Percentiles rank a stretch among this genome's conserved stretches.
Evolutionary conservation across 805 yeast genomes (phyloP).

Genomic region (Pichia scutulata): DNA sequence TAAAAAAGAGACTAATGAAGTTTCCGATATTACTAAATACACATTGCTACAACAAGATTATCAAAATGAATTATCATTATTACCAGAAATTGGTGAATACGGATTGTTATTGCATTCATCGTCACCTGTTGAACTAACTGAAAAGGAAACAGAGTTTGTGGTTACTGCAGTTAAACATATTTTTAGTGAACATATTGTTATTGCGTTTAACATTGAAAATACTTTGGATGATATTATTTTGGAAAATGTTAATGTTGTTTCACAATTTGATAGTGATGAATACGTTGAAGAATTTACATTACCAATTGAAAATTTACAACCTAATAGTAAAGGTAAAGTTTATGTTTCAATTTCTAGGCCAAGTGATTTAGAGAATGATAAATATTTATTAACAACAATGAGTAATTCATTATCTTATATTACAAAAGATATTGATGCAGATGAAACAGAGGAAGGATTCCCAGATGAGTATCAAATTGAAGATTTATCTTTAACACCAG

Average conservation of each 20-base stretch:
- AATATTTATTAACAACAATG: slow-evolving; percentile 36
- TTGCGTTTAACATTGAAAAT: slow-evolving; percentile 80
- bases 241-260: slow-evolving; percentile 66
- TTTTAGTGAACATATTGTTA: slow-evolving; percentile 61
- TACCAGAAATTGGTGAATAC: slow-evolving; percentile 65
- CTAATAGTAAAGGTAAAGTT: slow-evolving; percentile 63
- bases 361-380: slow-evolving; percentile 19
- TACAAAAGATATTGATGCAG: slow-evolving; percentile 71
- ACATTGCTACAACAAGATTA: slow-evolving; percentile 52
- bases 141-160: slow-evolving; percentile 87
- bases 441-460: slow-evolving; percentile 72
- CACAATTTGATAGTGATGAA: slow-evolving; percentile 52
- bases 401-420: slow-evolving; percentile 65
- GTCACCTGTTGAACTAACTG: slow-evolving; percentile 62
- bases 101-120: slow-evolving; percentile 76
- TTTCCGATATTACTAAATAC: slow-evolving; percentile 23
- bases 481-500: slow-evolving; percentile 62
- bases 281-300: slow-evolving; percentile 64
- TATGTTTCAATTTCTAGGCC: slow-evolving; percentile 72
- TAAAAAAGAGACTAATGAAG: background rate
- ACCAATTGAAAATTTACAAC: slow-evolving; percentile 64
- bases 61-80: slow-evolving; percentile 58
- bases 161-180: slow-evolving; percentile 79
- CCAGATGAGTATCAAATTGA: slow-evolving; percentile 92
- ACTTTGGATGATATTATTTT: slow-evolving; percentile 73